Percentiles rank a stretch among this genome's conserved stretches.
Evolutionary conservation across 176 grass and related monocot genomes (phyloP).

Genomic region (Tuctoria greenei): DNA sequence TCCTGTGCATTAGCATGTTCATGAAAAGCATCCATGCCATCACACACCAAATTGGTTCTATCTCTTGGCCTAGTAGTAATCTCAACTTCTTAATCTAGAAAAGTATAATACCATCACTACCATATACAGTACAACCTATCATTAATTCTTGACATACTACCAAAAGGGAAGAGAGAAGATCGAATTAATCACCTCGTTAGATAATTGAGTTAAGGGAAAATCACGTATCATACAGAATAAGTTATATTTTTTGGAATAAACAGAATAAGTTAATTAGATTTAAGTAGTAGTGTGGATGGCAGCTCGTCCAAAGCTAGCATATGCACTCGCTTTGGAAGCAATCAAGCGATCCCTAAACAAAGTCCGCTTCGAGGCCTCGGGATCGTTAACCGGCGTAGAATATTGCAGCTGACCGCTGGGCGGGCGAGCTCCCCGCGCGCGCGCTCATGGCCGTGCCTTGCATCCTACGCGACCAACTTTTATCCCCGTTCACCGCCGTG

Average conservation of each 20-base stretch:
- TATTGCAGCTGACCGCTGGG: constrained; percentile 44
- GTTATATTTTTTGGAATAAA: too few relatives aligned
- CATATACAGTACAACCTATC: too few relatives aligned
- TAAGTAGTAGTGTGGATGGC: constrained; percentile 1
- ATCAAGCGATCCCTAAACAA: constrained; percentile 64
- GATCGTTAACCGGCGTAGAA: constrained; percentile 85
- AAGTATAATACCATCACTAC: too few relatives aligned
- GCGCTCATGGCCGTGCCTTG: constrained; percentile 58
- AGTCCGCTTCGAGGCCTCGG: constrained; percentile 49
- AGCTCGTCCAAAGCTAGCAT: constrained; percentile 41
- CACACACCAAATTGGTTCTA: neutral
- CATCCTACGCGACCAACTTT: constrained; percentile 72
- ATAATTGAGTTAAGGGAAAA: neutral
- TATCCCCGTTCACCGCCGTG: constrained; percentile 78
- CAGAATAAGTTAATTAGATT: neutral
- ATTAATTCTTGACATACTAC: too few relatives aligned
- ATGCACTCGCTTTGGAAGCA: constrained; percentile 51
- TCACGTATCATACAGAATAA: neutral
- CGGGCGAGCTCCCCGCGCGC: constrained; percentile 9
- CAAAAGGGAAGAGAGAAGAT: too few relatives aligned
- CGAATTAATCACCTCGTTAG: neutral
- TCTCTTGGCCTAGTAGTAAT: neutral
- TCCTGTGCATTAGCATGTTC: constrained; percentile 45
- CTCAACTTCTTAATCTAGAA: too few relatives aligned
- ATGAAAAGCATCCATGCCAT: constrained; percentile 28